Base-by-base conservation (phyloP, 2,329 filamentous ascomycete species). In the Hansfordia pulvinata region DNA sequence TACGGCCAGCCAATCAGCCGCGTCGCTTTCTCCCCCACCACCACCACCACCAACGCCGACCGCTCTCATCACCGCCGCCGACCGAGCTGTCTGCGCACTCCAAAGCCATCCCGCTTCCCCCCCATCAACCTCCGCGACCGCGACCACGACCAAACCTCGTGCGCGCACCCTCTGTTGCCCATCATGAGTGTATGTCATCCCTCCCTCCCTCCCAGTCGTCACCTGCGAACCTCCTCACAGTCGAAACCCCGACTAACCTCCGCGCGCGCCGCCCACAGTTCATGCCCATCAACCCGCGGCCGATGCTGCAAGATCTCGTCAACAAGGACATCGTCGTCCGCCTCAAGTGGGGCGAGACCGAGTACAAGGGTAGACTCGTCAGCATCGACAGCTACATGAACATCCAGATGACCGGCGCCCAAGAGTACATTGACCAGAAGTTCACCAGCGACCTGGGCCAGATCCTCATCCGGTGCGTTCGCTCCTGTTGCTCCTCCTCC, bases 301-400 rank as follows among this genome's bases (percentile, higher is more conserved):
- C 90, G 22, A 85, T 94, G 69, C 79, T 98, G 51, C 85, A 94
- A 63, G 76, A 76, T 50, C 76, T 94, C 76, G 80, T 98, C 58
- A 81, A 92, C 62, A 81, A 92, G 54, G 73, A 88, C 47, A 76
- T 98, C 47, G 66, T 86, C 36, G 80, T 98, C 37, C 83, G 86
- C 44, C 70, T 98, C 38, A 98, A 98, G 69, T 98, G 90, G 90
- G 85, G 84, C 43, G 78, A 94, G 56, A 90, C 84, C 33, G 90
- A 98, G 56, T 98, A 98, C 70, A 92, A 88, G 54, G 90, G 90
- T 51, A 72, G 73, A 39, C 72, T 98, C 35, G 81, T 93, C 48
- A 88, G 80, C 44, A 82, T 93, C 48, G 90, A 98, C 61, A 85
- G 81, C 49, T 98, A 98, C 64, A 96, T 98, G 88, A 98, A 98